These are phyloP conservation scores for Arthroderma uncinatum DNA, from an alignment of 2,329 filamentous ascomycete genomes.

Conservation along the genomic window DNA sequence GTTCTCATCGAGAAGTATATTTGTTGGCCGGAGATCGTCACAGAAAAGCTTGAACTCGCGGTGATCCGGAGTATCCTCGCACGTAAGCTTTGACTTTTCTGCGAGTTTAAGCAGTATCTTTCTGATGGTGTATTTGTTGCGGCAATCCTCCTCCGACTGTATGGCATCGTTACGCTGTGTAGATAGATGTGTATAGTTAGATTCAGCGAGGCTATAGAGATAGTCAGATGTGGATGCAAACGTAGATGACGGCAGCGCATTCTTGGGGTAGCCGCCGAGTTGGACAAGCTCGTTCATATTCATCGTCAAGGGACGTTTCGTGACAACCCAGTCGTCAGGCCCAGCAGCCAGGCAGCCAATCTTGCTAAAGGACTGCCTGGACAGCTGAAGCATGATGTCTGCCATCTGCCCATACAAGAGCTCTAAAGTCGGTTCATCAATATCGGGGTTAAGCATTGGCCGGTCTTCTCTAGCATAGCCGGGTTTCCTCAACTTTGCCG, in stretches of 20 bases:
- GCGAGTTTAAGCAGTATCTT: constrained; percentile 16
- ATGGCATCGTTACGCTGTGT: constrained; percentile 32
- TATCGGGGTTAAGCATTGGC: constrained; percentile 26
- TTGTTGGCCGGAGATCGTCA: constrained; percentile 30
- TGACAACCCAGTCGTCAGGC: constrained; percentile 21
- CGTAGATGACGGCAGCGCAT: constrained; percentile 4
- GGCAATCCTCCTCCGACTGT: constrained; percentile 18
- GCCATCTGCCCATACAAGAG: constrained; percentile 34
- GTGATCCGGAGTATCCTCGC: constrained; percentile 18
- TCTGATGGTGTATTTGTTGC: constrained; percentile 15
- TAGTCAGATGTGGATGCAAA: constrained; percentile 31
- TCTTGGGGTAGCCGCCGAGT: constrained; percentile 18
- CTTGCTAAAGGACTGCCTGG: constrained; percentile 22
- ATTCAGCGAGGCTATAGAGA: constrained; percentile 30
- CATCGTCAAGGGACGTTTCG: constrained; percentile 28
- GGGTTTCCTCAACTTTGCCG: constrained; percentile 21
- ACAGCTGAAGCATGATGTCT: constrained; percentile 32
- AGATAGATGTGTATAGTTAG: constrained; percentile 33
- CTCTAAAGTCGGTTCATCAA: constrained; percentile 26
- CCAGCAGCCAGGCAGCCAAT: constrained; percentile 32
- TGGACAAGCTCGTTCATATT: constrained; percentile 35
- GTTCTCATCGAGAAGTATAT: constrained; percentile 33
- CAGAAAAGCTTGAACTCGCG: constrained; percentile 30
- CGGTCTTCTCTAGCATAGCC: constrained; percentile 17
- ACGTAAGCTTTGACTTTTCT: constrained; percentile 1